Base-by-base conservation (phyloP, 257 asterid genomes). In the Verbena officinalis region DNA sequence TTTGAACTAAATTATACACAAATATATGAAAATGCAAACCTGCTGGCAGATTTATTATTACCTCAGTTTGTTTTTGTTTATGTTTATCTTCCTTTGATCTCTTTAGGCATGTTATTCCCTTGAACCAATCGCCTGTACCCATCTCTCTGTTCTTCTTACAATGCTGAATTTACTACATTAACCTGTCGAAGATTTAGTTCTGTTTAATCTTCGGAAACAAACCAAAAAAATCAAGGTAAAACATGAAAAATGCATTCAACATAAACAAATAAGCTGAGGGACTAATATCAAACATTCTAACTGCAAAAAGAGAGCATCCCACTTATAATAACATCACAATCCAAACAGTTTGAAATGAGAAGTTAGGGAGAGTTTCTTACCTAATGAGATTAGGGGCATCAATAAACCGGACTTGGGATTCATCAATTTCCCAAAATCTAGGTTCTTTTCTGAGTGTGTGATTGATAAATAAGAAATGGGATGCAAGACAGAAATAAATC, bases 111-210 rank as follows among this genome's bases (percentile, higher is more conserved):
- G 78, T 72, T 16, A 74, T 61, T 31, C 67, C 58, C 67, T 78
- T 85, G 72, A 88, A 77, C 78, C 96, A 82, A 67, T 59, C 53
- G 21, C 84, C 80, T 31, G 82, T 74, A 50, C 82, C 90, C 96
- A 83, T 83, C 16, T 49, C 55, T 56, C 15, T 59, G 40, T 51
- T 10, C 13, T 46, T 43, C 10, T 44, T 42, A 48, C 36, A 59
- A 36, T 23, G 39, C 53, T 33, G 56, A 58, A 7, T 7, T 39
- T 2, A 46, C 52, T 14, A 72, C 62, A 21, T 19, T 27, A 48
- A 15, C n/a, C 67, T 14, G 52, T n/a, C 65, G 39, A 34, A 2
- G 20, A 33, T 33, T 34, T 44, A 14, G 15, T 33, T 19, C 14
- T 49, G 23, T 24, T 8, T 42, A n/a, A n/a, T 30, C 44, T 4